Base-by-base conservation (phyloP, 2,329 filamentous ascomycete species). In the Penicillium palitans region DNA sequence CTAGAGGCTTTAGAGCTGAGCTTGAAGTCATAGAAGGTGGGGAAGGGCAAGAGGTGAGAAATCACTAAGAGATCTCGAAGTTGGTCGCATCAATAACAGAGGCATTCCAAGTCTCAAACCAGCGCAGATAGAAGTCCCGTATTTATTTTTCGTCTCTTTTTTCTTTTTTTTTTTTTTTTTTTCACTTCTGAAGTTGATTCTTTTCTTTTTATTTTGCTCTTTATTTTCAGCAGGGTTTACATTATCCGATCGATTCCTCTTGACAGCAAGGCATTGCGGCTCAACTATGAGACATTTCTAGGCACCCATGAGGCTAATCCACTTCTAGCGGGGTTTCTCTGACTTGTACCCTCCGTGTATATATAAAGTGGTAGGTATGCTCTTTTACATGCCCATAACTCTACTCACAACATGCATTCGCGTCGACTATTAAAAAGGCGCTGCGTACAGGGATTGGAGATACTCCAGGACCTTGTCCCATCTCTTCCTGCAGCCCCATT, bases 401-500 rank as follows among this genome's bases (percentile, higher is more conserved):
- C 10, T 6, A 33, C 21, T 3, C 15, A 35, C 8, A 35, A 46
- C 17, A 46, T 52, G 50, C 50, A 4, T 27, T 21, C 39, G 1
- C 25, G n/a, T 21, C 37, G 40, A 25, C 6, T 4, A 10, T 31
- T 15, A 25, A 52, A 4, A 46, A 27, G 15, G 3, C 40, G 21
- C 4, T 29, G 4, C 10, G 2, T 17, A 9, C 1, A 15, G 19
- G 15, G 8, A 15, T 10, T 8, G 29, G 50, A 45, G 17, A 25
- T 17, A 3, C 5, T 37, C 19, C 15, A 46, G n/a, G 50, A 52
- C 39, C 19, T 52, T 25, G 40, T 52, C 21, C 50, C 50, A 31
- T 52, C 40, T n/a, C 29, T 52, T 46, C 50, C 50, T 12, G 17
- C 50, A 35, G 40, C 40, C 17, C 50, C 50, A n/a, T 44, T 52